Percentiles rank a stretch among this genome's conserved stretches.
phyloP scores from a whole-genome alignment of 1,284 basidiomycete species.

The Apiotrichum gracile region DNA sequence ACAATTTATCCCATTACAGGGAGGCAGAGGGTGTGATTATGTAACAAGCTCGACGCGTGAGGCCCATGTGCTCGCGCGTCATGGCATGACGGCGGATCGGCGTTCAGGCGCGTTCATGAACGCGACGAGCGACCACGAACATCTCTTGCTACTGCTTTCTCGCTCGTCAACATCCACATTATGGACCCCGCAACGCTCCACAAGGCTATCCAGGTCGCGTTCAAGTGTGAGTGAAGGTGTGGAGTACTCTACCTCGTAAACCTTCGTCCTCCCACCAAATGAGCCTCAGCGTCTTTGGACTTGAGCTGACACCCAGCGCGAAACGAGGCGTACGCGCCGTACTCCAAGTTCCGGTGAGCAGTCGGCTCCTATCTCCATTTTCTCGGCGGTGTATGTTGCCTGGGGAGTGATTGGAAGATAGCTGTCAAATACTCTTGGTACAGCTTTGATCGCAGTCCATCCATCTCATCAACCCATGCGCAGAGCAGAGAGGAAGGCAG shows the following conservation, averaged over 20 bases:
- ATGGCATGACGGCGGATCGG: too few species aligned
- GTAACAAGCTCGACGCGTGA: not conserved
- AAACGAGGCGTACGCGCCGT: constrained; percentile 60
- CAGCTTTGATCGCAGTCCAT: too few species aligned
- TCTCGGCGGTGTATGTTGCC: too few species aligned
- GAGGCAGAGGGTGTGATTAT: not conserved
- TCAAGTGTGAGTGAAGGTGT: constrained; percentile 22
- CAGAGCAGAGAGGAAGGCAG: too few species aligned
- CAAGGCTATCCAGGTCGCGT: constrained; percentile 32
- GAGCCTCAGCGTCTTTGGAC: too few species aligned
- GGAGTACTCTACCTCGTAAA: too few species aligned
- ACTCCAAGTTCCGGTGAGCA: constrained; percentile 68
- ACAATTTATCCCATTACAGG: not conserved
- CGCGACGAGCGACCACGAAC: not conserved
- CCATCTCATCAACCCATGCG: too few species aligned
- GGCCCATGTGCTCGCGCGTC: not conserved
- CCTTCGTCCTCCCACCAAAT: too few species aligned
- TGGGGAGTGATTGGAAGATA: too few species aligned
- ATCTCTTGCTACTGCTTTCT: not conserved
- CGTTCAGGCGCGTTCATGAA: not conserved
- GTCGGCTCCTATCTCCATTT: not conserved
- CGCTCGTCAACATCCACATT: not conserved
- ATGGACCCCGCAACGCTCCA: constrained; percentile 27
- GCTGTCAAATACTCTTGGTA: too few species aligned
- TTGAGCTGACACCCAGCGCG: constrained; percentile 49